Percentiles rank a stretch among this genome's conserved stretches.
Evolutionary conservation across 805 yeast species (phyloP).

Genomic region (Ogataea sp.): DNA sequence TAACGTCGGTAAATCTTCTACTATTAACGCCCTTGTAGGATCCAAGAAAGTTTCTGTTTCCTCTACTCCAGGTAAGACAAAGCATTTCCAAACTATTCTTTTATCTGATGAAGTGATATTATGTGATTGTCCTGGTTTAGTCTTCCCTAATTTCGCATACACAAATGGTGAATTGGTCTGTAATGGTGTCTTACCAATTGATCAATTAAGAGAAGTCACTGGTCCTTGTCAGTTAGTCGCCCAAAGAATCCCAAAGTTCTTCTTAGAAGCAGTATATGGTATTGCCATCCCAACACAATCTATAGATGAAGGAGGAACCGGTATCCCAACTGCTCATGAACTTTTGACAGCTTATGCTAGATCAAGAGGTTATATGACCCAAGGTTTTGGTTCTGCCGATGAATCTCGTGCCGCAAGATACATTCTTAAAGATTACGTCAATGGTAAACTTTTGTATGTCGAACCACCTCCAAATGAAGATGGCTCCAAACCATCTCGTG

Average conservation of each 20-base stretch:
- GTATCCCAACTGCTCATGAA: constrained; percentile 85
- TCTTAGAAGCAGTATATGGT: constrained; percentile 88
- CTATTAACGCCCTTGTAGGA: constrained; percentile 93
- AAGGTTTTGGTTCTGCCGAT: constrained; percentile 95
- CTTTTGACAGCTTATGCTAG: constrained; percentile 86
- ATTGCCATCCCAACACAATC: constrained; percentile 74
- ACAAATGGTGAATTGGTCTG: constrained; percentile 95
- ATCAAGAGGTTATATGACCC: constrained; percentile 96
- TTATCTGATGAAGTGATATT: constrained; percentile 75
- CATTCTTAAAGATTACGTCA: constrained; percentile 88
- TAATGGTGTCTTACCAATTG: constrained; percentile 98
- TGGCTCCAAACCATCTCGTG: constrained; percentile 41
- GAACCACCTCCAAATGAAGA: constrained; percentile 82
- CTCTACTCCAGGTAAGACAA: constrained; percentile 97
- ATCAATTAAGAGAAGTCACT: constrained; percentile 86
- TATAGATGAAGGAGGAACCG: constrained; percentile 80
- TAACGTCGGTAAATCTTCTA: constrained; percentile 78
- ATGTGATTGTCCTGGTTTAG: constrained; percentile 99
- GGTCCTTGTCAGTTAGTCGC: constrained; percentile 85
- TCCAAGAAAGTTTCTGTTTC: constrained; percentile 97
- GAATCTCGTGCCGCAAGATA: constrained; percentile 91
- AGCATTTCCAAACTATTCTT: constrained; percentile 94
- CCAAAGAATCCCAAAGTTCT: constrained; percentile 82
- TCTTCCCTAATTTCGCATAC: constrained; percentile 95
- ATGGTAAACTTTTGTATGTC: constrained; percentile 77